A percentile compares a stretch with the other conserved stretches of the same genome.
Conservation (phyloP, 345 rosid genomes). For the Pugionium dolabratum region DNA sequence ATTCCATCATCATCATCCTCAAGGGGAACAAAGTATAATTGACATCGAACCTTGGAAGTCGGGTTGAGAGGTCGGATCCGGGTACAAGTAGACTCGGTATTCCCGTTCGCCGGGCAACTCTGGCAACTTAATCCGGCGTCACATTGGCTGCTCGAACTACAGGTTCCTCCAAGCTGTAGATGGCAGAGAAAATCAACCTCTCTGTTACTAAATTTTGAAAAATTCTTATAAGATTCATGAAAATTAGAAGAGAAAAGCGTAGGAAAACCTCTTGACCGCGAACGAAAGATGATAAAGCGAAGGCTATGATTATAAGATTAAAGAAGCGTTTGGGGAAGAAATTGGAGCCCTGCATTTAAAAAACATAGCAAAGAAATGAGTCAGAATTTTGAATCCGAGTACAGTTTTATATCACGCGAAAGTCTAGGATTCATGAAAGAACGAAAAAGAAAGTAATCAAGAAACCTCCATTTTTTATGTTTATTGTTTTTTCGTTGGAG, state of each 20-base stretch:
- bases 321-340: conserved; percentile 14
- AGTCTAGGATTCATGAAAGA: neutral
- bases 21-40: too few species aligned
- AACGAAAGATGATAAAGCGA: conserved; percentile 34
- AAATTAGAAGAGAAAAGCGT: neutral
- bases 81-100: conserved; percentile 74
- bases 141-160: conserved; percentile 58
- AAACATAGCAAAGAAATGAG: neutral
- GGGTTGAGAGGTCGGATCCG: conserved; percentile 71
- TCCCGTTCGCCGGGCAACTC: conserved; percentile 66
- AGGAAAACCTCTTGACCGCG: conserved; percentile 43
- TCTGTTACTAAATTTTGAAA: neutral
- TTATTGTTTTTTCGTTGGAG: neutral
- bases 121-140: conserved; percentile 81
- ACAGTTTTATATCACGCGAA: neutral
- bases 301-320: conserved; percentile 29
- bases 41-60: conserved; percentile 59
- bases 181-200: neutral
- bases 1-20: neutral
- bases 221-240: neutral
- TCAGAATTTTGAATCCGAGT: too few species aligned
- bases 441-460: neutral
- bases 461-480: conserved; percentile 10
- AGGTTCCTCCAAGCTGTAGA: conserved; percentile 80
- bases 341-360: conserved; percentile 34